Base-by-base conservation (phyloP, 106 monocot species). In the Apostasia shenzhenica region DNA sequence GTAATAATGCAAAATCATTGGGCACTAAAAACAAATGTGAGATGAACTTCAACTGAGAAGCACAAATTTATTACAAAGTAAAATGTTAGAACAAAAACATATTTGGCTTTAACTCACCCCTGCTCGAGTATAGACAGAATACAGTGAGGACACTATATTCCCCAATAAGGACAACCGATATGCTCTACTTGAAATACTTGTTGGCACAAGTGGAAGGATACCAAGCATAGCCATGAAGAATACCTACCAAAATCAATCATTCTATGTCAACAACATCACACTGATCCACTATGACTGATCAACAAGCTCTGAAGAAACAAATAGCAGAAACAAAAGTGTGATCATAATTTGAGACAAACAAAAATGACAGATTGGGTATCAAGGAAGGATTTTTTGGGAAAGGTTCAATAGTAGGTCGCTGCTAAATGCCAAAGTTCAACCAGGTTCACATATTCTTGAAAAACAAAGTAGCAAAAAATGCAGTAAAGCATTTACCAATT, bases 161-260 rank as follows among this genome's bases (percentile, higher is more conserved):
- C 88, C 94, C 45, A 94, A 68, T 44, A 94, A 80, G 26, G 91
- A 82, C 67, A 94, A 75, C 48, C 74, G 68, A 66, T 79, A 83
- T 9, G 81, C 85, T 73, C 88, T 94, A 57, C 73, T 72, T 50
- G 79, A 65, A 60, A 91, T 72, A 74, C 74, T 67, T 67, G 49
- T 79, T 58, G 88, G 78, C 50, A 74, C 70, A 59, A 94, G 9
- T 45, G 94, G 94, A 76, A 94, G 70, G 58, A 85, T 70, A 6
- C 85, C 82, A 68, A 90, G 65, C 54, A 85, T n/a, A 54, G 84
- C 75, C 66, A 87, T 74, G 75, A 79, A 48, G 48, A 90, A 55
- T 40, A 90, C 85, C 90, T 94, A 73, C 68, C 42, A 68, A 58
- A 77, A 66, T 4, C 45, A 65, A 55, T 0, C 2, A 76, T 14